Conservation (phyloP, 257 asterid species). For the Primulina huaijiensis region DNA sequence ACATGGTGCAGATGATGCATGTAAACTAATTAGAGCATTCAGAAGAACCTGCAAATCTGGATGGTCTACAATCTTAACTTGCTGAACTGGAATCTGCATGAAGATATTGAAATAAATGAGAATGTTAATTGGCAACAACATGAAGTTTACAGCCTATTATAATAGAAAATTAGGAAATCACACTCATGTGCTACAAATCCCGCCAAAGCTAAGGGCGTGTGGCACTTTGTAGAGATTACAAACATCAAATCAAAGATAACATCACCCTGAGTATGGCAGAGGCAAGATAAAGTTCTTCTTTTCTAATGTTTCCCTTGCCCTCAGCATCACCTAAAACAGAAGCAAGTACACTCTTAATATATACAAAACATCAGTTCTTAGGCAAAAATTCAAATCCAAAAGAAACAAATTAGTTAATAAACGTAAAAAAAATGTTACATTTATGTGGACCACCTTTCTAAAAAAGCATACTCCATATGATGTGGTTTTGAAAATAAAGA, state of each 20-base stretch:
- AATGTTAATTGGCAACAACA: conserved; percentile 16
- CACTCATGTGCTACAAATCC: conserved; percentile 3
- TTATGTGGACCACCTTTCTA: background rate
- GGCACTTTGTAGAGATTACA: conserved; percentile 6
- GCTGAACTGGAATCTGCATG: conserved; percentile 64
- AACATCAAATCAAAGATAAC: background rate
- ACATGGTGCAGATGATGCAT: conserved; percentile 14
- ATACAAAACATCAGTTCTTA: conserved; percentile 2
- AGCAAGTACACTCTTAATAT: conserved; percentile 13
- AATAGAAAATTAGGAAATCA: background rate
- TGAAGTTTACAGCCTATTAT: background rate
- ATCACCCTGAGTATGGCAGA: conserved; percentile 71
- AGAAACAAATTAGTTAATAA: conserved; percentile 1
- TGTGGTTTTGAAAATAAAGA: background rate
- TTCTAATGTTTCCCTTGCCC: conserved; percentile 69
- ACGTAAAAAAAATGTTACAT: background rate
- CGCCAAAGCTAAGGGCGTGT: conserved; percentile 4
- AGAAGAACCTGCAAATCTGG: conserved; percentile 74
- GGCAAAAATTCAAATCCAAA: background rate
- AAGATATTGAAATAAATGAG: conserved; percentile 13
- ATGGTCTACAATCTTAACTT: conserved; percentile 76
- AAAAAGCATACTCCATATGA: background rate
- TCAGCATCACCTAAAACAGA: conserved; percentile 66
- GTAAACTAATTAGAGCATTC: conserved; percentile 19
- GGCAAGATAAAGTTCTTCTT: conserved; percentile 77